Evolutionary conservation across 2,329 filamentous ascomycete genomes (phyloP).

Genomic region (Thelonectria blattea): DNA sequence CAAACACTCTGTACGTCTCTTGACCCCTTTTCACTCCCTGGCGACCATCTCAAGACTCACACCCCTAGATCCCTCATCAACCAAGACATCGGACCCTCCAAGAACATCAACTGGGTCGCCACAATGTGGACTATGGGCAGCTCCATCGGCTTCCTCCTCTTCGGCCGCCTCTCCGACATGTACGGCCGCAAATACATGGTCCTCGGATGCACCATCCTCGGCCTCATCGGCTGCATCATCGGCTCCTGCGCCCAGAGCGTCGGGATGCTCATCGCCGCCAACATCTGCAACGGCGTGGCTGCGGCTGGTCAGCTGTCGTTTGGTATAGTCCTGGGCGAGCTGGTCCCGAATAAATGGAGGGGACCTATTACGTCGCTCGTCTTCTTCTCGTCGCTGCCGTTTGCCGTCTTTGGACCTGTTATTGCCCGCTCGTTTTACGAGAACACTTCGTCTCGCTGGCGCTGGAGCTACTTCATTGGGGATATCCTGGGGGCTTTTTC

Average conservation of each 20-base stretch:
- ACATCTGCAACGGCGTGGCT: constrained; percentile 45
- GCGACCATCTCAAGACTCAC: background rate
- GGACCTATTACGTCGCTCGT: constrained; percentile 45
- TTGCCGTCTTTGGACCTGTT: constrained; percentile 52
- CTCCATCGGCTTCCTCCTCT: constrained; percentile 47
- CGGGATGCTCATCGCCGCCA: constrained; percentile 46
- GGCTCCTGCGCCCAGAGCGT: constrained; percentile 44
- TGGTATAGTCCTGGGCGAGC: constrained; percentile 48
- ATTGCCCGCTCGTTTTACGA: constrained; percentile 52
- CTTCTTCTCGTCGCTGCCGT: constrained; percentile 49
- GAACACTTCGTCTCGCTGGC: constrained; percentile 51
- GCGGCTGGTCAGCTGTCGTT: constrained; percentile 50
- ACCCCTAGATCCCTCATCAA: constrained; percentile 37
- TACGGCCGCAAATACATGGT: constrained; percentile 51
- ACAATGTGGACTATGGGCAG: constrained; percentile 47
- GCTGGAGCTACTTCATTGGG: constrained; percentile 56
- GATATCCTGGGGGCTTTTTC: constrained; percentile 50
- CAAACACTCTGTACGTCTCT: constrained; percentile 40
- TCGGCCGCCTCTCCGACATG: constrained; percentile 51
- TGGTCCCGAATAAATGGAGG: constrained; percentile 50
- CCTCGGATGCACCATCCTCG: constrained; percentile 41
- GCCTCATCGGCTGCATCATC: constrained; percentile 46
- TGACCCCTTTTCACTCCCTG: background rate
- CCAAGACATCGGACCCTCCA: constrained; percentile 40
- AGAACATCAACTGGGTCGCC: constrained; percentile 42